Base-by-base conservation (phyloP, 2,329 filamentous ascomycete species). In the Calycina herbarum region DNA sequence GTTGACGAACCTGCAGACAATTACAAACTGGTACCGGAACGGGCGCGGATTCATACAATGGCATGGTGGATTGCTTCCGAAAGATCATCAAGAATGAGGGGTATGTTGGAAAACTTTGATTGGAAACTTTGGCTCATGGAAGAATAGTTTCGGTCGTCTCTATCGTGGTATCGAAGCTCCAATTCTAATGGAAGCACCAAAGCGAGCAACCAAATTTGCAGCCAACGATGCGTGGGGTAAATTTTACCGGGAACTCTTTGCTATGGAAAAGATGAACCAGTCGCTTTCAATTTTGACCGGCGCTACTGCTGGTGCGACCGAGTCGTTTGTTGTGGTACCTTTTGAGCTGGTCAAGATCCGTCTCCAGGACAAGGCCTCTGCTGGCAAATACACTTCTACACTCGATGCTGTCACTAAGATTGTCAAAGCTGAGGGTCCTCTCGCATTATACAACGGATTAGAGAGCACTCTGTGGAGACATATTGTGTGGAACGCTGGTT, bases 331-430 rank as follows among this genome's bases (percentile, higher is more conserved):
- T 71, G 95, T 99, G 67, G 95, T 99, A 38, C 95, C 95, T 61
- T 99, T 99, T 79, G 95, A 97, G 83, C 87, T 97, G 66, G 90
- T 99, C 85, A 99, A 99, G 87, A 99, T 99, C 77, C 90, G 95
- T 72, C 86, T 99, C 58, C 95, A 99, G 79, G 95, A 99, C 82
- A 93, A 92, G 81, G 93, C 94, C 17, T 95, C 93, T 61, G 93
- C 94, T 54, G 88, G 91, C 77, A 96, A 92, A 79, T 95, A 95
- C 82, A 90, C 82, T 70, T 91, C 92, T 78, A 90, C 92, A 84
- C 73, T 94, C 42, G 92, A 96, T 79, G 90, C 89, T 68, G 86
- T 95, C 33, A 78, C 82, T 73, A 94, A 95, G 87, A 97, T 93
- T 51, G 83, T 97, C 73, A 87, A 87, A 77, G 84, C 89, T 67